Evolutionary conservation across 805 yeast species (phyloP), one percentile per base, ranked within the genome.

Genomic region (Kluyveromyces wickerhamii): DNA sequence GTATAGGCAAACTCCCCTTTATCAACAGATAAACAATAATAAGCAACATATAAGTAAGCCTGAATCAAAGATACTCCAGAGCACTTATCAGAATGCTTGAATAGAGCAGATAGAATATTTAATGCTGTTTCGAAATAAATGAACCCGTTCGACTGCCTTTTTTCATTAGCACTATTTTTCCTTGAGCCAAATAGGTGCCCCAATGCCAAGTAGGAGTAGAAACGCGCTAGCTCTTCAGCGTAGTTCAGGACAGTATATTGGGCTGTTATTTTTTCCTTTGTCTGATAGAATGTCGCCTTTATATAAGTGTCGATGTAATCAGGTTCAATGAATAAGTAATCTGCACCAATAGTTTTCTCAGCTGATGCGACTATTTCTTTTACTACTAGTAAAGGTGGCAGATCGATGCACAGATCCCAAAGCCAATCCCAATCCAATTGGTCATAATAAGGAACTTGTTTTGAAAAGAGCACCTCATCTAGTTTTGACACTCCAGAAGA

Each of bases 261-360:
- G 13, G 8, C n/a, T 14, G 18, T 20, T 9, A 27, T 27, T 17
- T 24, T 13, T 4, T 23, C 35, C 18, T 21, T 24, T 15, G 20
- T 21, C 13, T 27, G n/a, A 32, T 42, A 45, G 8, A 41, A 29
- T 10, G 38, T 21, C 12, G 22, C 12, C 12, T 21, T 41, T 21
- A 38, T 29, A 21, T 36, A 19, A 15, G 20, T 24, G 5, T 27
- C 34, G 16, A 29, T 33, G 27, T 45, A 45, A 18, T 35, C 36
- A 4, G 35, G 21, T 15, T 45, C 47, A 16, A 45, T 36, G 29
- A 34, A 45, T 42, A 45, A 33, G 32, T 45, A 45, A 34, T 45
- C 49, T 5, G 47, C 45, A 14, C 45, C 49, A 30, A 45, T 43
- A 9, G 37, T 35, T 19, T 25, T 29, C 4, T 26, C 29, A 9